Evolutionary conservation across 768 basidiomycete genomes (phyloP).

Genomic region (Infundibulicybe gibba): DNA sequence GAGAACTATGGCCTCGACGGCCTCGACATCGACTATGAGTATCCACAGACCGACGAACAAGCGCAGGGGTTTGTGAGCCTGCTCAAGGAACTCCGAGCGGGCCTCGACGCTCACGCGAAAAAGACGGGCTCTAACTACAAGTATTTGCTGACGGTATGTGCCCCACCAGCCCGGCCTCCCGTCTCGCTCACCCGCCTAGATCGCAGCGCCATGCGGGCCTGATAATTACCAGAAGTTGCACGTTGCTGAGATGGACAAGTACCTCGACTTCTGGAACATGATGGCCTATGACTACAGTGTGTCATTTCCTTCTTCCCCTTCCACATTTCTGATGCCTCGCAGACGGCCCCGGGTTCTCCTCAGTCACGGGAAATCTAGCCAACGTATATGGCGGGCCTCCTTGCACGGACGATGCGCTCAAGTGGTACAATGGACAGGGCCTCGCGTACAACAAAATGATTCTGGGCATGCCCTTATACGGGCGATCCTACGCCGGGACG

Average conservation of each 20-base stretch:
- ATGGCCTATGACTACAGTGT: conserved; percentile 90
- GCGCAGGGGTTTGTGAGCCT: conserved; percentile 81
- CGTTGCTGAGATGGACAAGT: conserved; percentile 80
- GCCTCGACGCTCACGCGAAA: conserved; percentile 68
- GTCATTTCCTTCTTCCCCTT: conserved; percentile 12
- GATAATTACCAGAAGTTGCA: conserved; percentile 80
- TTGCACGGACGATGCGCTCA: conserved; percentile 59
- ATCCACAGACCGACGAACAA: conserved; percentile 75
- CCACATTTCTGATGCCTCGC: conserved; percentile 1
- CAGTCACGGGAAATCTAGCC: conserved; percentile 77
- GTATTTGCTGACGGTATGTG: conserved; percentile 72
- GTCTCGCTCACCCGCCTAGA: conserved; percentile 34
- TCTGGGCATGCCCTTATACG: conserved; percentile 93
- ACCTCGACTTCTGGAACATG: conserved; percentile 95
- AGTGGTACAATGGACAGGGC: conserved; percentile 69
- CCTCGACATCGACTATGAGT: conserved; percentile 91
- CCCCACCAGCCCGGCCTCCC: neutral
- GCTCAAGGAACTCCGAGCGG: conserved; percentile 68
- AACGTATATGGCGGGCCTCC: conserved; percentile 70
- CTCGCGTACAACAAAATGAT: conserved; percentile 79
- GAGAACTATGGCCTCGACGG: conserved; percentile 97
- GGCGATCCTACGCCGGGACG: conserved; percentile 88
- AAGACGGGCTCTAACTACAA: conserved; percentile 51
- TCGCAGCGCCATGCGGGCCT: conserved; percentile 91
- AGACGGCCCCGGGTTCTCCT: conserved; percentile 82